Percentiles rank a stretch among this genome's conserved stretches.
Conservation (phyloP, 495 filamentous ascomycete genomes). For the Filosporella fistucella region DNA sequence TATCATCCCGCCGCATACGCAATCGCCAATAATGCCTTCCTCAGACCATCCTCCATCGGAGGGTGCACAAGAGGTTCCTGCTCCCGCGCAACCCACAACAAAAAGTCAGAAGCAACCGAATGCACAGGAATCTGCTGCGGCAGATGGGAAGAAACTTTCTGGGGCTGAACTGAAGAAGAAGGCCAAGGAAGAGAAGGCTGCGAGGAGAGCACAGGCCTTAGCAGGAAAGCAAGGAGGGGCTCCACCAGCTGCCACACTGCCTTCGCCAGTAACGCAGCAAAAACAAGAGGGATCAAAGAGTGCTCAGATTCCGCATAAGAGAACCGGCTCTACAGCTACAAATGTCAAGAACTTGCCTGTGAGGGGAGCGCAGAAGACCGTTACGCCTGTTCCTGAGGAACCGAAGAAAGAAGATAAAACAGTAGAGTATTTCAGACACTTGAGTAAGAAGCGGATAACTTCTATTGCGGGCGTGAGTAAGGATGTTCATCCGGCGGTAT, state of each 20-base stretch:
- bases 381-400: slow-evolving; percentile 28
- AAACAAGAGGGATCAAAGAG: slow-evolving; percentile 34
- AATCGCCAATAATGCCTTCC: slow-evolving; percentile 15
- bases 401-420: slow-evolving; percentile 63
- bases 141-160: slow-evolving; percentile 43
- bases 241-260: slow-evolving; percentile 4
- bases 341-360: slow-evolving; percentile 25
- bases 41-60: slow-evolving; percentile 8
- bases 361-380: slow-evolving; percentile 30
- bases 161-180: slow-evolving; percentile 70
- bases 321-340: slow-evolving; percentile 20
- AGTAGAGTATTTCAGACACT: slow-evolving; percentile 76
- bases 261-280: slow-evolving; percentile 18
- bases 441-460: slow-evolving; percentile 73
- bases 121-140: slow-evolving; percentile 26
- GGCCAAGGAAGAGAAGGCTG: slow-evolving; percentile 75
- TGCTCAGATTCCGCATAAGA: slow-evolving; percentile 27
- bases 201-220: slow-evolving; percentile 62
- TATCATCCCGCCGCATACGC: no score
- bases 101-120: slow-evolving; percentile 23
- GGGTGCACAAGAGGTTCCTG: background rate
- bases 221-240: slow-evolving; percentile 25
- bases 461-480: slow-evolving; percentile 72
- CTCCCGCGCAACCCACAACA: background rate
- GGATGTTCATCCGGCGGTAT: slow-evolving; percentile 85